phyloP scores from a whole-genome alignment of 352 stramenopile species.

The Phytopythium montanum region DNA sequence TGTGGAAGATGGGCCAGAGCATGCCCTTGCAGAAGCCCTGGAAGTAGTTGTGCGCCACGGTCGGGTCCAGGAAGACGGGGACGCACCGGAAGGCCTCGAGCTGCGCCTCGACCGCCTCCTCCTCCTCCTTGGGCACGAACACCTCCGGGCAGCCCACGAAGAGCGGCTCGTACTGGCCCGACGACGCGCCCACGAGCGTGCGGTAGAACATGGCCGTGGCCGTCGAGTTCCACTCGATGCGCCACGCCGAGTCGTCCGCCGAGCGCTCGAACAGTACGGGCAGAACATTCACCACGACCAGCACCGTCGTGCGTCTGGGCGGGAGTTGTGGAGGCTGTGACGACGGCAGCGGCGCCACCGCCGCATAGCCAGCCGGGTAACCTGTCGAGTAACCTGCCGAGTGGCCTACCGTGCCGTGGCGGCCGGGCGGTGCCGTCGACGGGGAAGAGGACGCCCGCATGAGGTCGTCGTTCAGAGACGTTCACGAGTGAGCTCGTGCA shows the following conservation, averaged over 20 bases:
- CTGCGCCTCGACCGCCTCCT: slow-evolving; percentile 68
- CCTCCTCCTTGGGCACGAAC: slow-evolving; percentile 55
- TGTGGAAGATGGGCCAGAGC: slow-evolving; percentile 98
- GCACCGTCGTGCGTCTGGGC: slow-evolving; percentile 41
- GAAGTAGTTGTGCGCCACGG: slow-evolving; percentile 82
- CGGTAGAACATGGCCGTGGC: slow-evolving; percentile 76
- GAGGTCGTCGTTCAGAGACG: background rate
- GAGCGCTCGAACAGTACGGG: slow-evolving; percentile 68
- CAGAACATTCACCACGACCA: slow-evolving; percentile 81
- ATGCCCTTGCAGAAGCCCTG: slow-evolving; percentile 96
- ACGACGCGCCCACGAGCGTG: slow-evolving; percentile 50
- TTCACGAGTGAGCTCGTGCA: background rate
- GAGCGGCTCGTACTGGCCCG: slow-evolving; percentile 49
- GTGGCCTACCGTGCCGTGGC: too few species aligned
- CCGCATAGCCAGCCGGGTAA: background rate
- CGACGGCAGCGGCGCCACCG: background rate
- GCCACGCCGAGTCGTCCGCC: slow-evolving; percentile 35
- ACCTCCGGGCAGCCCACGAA: slow-evolving; percentile 78
- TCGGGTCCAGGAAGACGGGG: slow-evolving; percentile 92
- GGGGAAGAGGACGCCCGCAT: background rate
- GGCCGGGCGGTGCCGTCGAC: too few species aligned
- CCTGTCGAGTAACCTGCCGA: too few species aligned
- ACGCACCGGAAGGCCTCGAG: slow-evolving; percentile 91
- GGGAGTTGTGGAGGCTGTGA: background rate
- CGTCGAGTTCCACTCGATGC: slow-evolving; percentile 67